Base-by-base conservation (phyloP, 2,329 filamentous ascomycete species). In the Nothomitra cinnamomea region DNA sequence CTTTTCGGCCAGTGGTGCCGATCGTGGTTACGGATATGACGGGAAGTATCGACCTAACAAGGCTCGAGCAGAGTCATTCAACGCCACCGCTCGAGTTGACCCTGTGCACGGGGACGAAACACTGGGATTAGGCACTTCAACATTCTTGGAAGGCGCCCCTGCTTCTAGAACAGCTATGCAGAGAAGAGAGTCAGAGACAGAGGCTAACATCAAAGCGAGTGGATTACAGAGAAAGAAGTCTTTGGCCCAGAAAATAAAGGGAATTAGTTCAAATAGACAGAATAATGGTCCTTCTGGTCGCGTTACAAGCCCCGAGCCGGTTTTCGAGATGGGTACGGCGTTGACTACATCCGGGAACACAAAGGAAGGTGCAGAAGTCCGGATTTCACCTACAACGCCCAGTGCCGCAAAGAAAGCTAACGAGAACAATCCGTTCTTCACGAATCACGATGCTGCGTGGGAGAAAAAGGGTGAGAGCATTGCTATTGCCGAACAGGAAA, bases 131-230 rank as follows among this genome's bases (percentile, higher is more conserved):
- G 92, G 92, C 53, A 95, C 89, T 1, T 94, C 88, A 35, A 98
- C 92, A 1, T 96, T 96, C 73, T 70, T 98, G 21, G 92, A 98
- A 62, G 92, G 92, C 36, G 85, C 92, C 1, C 90, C 92, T 13
- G 92, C 89, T 25, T 85, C 89, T 25, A 80, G 81, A 60, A 78
- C 81, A 6, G 86, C 84, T 17, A 86, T 95, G 53, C 79, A 86
- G 64, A 80, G 83, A 56, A 80, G 80, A 51, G 79, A 90, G 61
- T 83, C 77, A 32, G 87, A 85, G 57, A 76, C 75, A 17, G 77
- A 83, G 47, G 75, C 65, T 48, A 77, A 55, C 60, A 64, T 25
- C 64, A 70, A 5, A 57, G 63, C 22, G 22, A 73, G 75, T 7
- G 83, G 84, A 3, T 68, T 98, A 42, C 80, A 83, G 59, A 82